These are phyloP conservation scores for Neurospora sp. DNA, from an alignment of 495 filamentous ascomycete genomes.

Conservation along the genomic window DNA sequence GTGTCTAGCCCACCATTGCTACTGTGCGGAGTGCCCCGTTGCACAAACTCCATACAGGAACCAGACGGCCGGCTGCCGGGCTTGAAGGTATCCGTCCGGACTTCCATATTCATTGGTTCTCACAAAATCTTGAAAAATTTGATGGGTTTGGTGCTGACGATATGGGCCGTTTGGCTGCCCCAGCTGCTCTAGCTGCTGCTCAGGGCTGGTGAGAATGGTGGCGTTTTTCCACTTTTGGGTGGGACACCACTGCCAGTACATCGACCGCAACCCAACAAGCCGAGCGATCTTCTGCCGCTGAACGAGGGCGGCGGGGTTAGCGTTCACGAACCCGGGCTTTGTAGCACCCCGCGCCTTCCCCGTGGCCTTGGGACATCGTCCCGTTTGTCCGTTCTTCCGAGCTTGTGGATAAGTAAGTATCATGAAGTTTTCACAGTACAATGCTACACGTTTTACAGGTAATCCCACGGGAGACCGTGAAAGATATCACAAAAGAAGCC, in stretches of 20 bases:
- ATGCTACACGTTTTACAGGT: not conserved
- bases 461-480: not conserved
- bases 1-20: not conserved
- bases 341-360: not conserved
- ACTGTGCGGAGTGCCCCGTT: not conserved
- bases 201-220: not conserved
- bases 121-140: not conserved
- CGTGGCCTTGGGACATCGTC: not conserved
- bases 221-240: not conserved
- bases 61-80: not conserved
- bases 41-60: not conserved
- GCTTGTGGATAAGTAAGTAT: not conserved
- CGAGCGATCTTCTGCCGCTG: not conserved
- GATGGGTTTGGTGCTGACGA: not conserved
- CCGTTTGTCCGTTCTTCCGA: not conserved
- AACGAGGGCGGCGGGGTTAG: not conserved
- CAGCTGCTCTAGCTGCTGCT: not conserved
- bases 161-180: not conserved
- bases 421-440: not conserved
- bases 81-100: not conserved
- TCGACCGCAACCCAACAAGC: not conserved
- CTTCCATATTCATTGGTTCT: not conserved
- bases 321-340: not conserved
- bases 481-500: not conserved
- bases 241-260: not conserved